Conservation (phyloP, 2,329 filamentous ascomycete species). For the Aspergillus sp. region DNA sequence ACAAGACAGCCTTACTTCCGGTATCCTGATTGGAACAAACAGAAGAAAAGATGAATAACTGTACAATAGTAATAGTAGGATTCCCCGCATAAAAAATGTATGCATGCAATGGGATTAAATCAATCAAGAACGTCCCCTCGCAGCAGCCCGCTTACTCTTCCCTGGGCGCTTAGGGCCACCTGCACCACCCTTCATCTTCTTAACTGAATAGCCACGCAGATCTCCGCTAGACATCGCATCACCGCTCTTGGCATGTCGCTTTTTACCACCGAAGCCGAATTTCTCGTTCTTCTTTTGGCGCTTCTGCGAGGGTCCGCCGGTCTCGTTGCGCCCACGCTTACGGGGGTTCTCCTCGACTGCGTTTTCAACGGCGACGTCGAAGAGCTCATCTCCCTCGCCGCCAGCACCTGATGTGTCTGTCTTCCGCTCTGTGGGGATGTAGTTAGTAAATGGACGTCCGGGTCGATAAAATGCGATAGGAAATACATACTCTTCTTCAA, state of each 20-base stretch:
- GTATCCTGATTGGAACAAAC: constrained; percentile 1
- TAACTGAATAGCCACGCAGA: constrained; percentile 73
- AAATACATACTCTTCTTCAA: constrained; percentile 84
- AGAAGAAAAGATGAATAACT: not conserved
- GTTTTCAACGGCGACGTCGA: constrained; percentile 83
- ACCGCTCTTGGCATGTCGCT: constrained; percentile 84
- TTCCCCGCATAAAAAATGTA: not conserved
- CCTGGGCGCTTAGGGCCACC: constrained; percentile 48
- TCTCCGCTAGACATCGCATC: constrained; percentile 83
- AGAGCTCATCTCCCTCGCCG: constrained; percentile 71
- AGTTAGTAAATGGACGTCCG: not conserved
- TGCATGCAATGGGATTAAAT: not conserved
- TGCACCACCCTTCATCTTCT: constrained; percentile 73
- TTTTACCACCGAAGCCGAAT: constrained; percentile 95
- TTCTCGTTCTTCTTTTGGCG: constrained; percentile 92
- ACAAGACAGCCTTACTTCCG: not conserved
- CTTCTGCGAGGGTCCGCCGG: constrained; percentile 57
- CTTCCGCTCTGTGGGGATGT: constrained; percentile 68
- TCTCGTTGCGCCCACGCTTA: constrained; percentile 43
- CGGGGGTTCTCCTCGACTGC: constrained; percentile 58
- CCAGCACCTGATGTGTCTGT: constrained; percentile 61
- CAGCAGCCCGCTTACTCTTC: constrained; percentile 50
- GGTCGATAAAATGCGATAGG: no score
- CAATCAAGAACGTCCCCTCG: constrained; percentile 26
- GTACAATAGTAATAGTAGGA: not conserved